These are phyloP conservation scores for Nyctanthes arbortristis DNA, from an alignment of 257 asterid genomes.

Conservation along the genomic window DNA sequence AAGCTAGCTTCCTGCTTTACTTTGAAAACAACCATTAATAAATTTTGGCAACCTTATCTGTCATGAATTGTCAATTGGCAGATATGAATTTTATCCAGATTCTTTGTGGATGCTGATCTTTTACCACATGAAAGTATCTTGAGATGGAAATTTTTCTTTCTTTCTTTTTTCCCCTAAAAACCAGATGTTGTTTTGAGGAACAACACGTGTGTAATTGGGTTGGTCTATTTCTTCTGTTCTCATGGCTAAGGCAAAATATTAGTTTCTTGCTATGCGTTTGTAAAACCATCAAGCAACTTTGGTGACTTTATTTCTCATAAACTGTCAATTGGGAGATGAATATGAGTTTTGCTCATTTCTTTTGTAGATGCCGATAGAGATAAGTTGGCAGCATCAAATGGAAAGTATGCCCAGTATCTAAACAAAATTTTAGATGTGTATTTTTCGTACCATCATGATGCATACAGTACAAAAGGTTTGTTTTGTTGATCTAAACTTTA, in stretches of 20 bases:
- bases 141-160: too few relatives aligned
- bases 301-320: neutral
- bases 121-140: too few relatives aligned
- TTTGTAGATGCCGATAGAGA: conserved; percentile 72
- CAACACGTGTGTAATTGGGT: neutral
- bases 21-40: too few relatives aligned
- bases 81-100: too few relatives aligned
- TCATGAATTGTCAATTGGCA: too few relatives aligned
- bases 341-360: neutral
- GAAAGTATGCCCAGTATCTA: conserved; percentile 73
- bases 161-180: neutral
- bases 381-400: conserved; percentile 61
- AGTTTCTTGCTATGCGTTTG: neutral
- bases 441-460: conserved; percentile 79
- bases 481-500: conserved; percentile 8
- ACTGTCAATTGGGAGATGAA: neutral
- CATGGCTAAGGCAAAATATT: neutral
- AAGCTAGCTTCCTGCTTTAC: too few relatives aligned
- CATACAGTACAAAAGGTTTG: conserved; percentile 83
- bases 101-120: neutral
- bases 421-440: conserved; percentile 81
- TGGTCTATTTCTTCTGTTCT: neutral
- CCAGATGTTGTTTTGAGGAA: neutral
- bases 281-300: neutral
- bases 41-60: too few relatives aligned